phyloP scores from a whole-genome alignment of 345 rosid genomes.

The Luvunga scandens region DNA sequence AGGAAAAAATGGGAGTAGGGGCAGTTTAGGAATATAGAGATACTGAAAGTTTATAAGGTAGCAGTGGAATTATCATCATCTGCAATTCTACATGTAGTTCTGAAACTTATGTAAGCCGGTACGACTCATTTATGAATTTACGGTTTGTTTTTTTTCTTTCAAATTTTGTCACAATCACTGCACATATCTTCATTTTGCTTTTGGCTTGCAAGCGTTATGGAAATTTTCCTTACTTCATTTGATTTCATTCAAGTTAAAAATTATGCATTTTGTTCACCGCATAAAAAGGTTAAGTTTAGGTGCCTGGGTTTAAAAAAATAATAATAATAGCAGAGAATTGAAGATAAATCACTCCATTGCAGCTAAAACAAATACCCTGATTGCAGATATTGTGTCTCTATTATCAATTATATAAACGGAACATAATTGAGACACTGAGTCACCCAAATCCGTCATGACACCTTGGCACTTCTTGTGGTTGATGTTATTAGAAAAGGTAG shows the following conservation, averaged over 20 bases:
- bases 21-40: neutral
- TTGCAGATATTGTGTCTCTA: neutral
- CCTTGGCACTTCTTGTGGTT: neutral
- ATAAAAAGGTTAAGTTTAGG: neutral
- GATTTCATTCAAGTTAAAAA: no score
- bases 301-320: neutral
- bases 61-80: neutral
- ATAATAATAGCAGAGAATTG: neutral
- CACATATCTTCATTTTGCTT: neutral
- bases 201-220: neutral
- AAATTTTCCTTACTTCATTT: no score
- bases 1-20: neutral
- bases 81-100: neutral
- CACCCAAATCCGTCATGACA: slow-evolving; percentile 1
- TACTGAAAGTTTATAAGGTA: neutral
- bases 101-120: neutral
- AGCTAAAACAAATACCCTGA: neutral
- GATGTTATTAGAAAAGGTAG: neutral
- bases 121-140: neutral
- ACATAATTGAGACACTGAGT: neutral
- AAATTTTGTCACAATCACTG: no score
- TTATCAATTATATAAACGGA: neutral
- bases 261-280: no score
- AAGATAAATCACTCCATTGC: neutral
- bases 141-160: neutral